Evolutionary conservation across 176 grass and related monocot species (phyloP), one percentile per base, ranked within the genome.

Genomic region (Puccinellia tenuiflora): DNA sequence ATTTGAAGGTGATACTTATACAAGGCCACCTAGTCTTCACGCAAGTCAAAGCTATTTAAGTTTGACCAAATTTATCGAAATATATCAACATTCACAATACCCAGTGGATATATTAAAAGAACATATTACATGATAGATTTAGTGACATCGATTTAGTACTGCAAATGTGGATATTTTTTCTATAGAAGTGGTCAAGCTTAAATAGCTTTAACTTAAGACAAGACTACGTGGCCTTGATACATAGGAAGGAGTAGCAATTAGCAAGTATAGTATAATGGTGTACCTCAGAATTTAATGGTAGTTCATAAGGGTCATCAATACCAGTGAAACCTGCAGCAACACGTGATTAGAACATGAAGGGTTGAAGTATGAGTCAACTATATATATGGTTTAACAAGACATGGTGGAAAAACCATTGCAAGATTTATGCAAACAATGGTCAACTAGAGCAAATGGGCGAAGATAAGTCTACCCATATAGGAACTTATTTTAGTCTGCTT

Each of bases 271-370:
- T 73, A 21, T 34, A 24, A 83, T 14, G 7, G 55, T 62, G 66
- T 98, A 95, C 95, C 95, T 98, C 95, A 18, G 82, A 94, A 75
- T 98, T 93, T 48, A 93, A 75, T 50, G 95, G 95, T 71, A 82
- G 43, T 82, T 98, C 95, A 60, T 98, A 98, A 40, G 95, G 95
- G 84, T 95, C 95, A 84, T 98, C 90, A 59, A 98, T 98, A 86
- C 95, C 95, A 77, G 95, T 98, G 86, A 98, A 98, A 86, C 95
- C 95, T 98, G 90, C 37, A 94, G 85, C 0, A 68, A 85, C 13
- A 74, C 38, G 78, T 66, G 62, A 60, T 67, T 76, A 50, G 11
- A 71, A 8, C 6, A 42, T 85, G 78, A 84, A 66, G 33, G 7
- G 15, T 25, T 85, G 72, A 85, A 68, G 43, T 37, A 20, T 48